A percentile compares a stretch with the other conserved stretches of the same genome.
These are phyloP conservation scores for Ustilago vetiveriae DNA, from an alignment of 1,284 basidiomycete genomes.

Conservation along the genomic window DNA sequence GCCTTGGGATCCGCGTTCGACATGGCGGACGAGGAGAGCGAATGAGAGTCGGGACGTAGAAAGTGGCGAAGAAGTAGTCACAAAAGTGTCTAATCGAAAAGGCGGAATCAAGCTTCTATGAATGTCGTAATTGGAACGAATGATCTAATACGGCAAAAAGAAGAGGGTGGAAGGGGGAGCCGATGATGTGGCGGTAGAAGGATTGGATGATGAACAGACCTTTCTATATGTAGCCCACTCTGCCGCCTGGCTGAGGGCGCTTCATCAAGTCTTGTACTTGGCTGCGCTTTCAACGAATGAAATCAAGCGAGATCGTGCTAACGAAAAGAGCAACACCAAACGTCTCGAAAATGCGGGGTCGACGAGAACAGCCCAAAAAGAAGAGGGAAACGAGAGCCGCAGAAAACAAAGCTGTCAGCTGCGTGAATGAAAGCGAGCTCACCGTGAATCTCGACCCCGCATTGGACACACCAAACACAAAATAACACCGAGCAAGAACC, in stretches of 20 bases:
- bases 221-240: conserved; percentile 7
- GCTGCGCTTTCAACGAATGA: conserved; percentile 1
- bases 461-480: too few relatives aligned
- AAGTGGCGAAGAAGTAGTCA: too few relatives aligned
- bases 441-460: too few relatives aligned
- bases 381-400: conserved; percentile 7
- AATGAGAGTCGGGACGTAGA: too few relatives aligned
- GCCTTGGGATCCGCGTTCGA: conserved; percentile 34
- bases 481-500: not conserved
- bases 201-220: too few relatives aligned
- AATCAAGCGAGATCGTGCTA: not conserved
- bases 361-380: not conserved
- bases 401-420: not conserved
- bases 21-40: conserved; percentile 11
- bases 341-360: not conserved
- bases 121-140: too few relatives aligned
- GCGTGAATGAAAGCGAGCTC: not conserved
- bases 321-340: not conserved
- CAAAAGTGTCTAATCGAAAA: too few relatives aligned
- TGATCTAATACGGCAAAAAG: too few relatives aligned
- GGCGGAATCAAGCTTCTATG: too few relatives aligned
- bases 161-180: not conserved
- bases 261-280: too few relatives aligned
- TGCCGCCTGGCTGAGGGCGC: too few relatives aligned
- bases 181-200: too few relatives aligned